Base-by-base conservation (phyloP, 345 rosid genomes). In the Camelina neglecta region DNA sequence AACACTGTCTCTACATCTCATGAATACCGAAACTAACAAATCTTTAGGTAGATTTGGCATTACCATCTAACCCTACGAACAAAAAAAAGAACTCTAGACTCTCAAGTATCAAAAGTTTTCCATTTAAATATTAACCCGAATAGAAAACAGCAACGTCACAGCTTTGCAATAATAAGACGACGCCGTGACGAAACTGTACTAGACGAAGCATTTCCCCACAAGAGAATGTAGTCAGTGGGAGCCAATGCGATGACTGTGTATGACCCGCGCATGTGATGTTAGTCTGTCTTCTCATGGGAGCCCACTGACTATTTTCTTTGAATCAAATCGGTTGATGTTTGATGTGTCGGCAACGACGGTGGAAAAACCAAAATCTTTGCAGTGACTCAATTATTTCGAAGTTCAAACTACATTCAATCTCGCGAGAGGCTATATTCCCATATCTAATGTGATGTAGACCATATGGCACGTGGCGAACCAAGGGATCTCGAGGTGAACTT, bases 331-430 rank as follows among this genome's bases (percentile, higher is more conserved):
- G 33, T 13, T 21, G 38, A 1, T 6, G 36, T 23, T 62, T 42
- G 1, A 62, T 29, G 62, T 31, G 69, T 68, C 69, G 74, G 79
- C 36, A 15, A 60, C 24, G 67, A 66, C 60, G 51, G 1, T 57
- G 72, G 51, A 39, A 1, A 6, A 35, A 35, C 8, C 38, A 56
- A 60, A 33, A 69, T 60, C 7, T 18, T 41, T 60, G 69, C 47
- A 60, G 31, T 53, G 41, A 18, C 65, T 61, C 65, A 31, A 31
- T 51, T 53, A 68, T 68, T 42, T 39, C 35, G 20, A 67, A 47
- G 65, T 55, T 31, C 42, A 31, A 21, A 55, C 39, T 21, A 44
- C 72, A 41, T 62, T 39, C 33, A 51, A 16, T 51, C 6, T 51
- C 55, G 21, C 23, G 1, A 42, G 31, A 16, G 36, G 13, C 18